Base-by-base conservation (phyloP, 306 rosid species). In the Herpetospermum pedunculosum region DNA sequence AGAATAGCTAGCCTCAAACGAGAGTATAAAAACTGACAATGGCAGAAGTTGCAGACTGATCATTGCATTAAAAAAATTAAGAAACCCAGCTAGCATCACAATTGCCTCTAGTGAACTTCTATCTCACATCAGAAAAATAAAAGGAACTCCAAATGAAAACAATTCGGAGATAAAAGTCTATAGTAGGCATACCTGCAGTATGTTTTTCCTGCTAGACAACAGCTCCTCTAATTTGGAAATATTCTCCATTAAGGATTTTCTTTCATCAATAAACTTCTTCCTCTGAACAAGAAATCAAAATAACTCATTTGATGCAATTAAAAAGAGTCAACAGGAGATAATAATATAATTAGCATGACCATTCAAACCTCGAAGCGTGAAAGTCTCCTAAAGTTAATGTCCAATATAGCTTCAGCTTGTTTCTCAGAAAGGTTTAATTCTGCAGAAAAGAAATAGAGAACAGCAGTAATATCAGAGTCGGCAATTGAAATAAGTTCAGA, bases 371-470 rank as follows among this genome's bases (percentile, higher is more conserved):
- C 99, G 70, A 91, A 91, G 79, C 78, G 86, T 29, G 84, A 84
- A 50, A 94, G 87, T 81, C 99, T 89, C 84, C 99, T 80, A 15
- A 94, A 84, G 86, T 79, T 91, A 40, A 89, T 89, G 88, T 91
- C 99, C 79, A 94, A 71, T 78, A 94, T 84, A 71, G 99, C 97
- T 78, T 94, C 99, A 75, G 99, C 92, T 88, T 94, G 99, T 79
- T 88, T 94, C 64, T 88, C 96, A 68, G 99, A 91, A 47, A 94
- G 90, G 82, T 64, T 82, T 77, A 88, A 88, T 78, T 82, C 99
- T 94, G 92, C 82, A 84, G 2, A 11, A 26, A 43, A 76, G 37
- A 47, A 65, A 23, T 52, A 12, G 21, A 2, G 18, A 67, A 40
- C 52, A 14, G 11, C 21, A 23, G 13, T 23, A 21, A 25, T 38